Conservation (phyloP, 106 monocot species). For the Allium sativum region DNA sequence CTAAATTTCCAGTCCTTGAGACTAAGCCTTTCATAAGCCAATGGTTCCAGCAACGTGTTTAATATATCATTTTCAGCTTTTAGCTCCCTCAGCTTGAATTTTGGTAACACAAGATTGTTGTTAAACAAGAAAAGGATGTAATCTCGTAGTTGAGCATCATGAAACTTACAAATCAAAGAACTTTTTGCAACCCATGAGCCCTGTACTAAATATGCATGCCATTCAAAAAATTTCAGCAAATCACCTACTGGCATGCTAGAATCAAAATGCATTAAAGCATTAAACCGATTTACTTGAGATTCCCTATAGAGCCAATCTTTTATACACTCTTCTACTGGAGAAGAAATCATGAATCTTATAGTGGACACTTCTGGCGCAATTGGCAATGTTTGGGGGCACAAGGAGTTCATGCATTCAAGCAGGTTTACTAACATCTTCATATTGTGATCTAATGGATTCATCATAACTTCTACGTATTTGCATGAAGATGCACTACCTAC, state of each 20-base stretch:
- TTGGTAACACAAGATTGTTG: constrained; percentile 22
- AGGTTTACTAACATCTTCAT: neutral
- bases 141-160: constrained; percentile 33
- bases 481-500: neutral
- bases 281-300: constrained; percentile 48
- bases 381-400: constrained; percentile 1
- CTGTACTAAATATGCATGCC: constrained; percentile 58
- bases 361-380: neutral
- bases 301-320: constrained; percentile 50
- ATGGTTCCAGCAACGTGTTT: constrained; percentile 22
- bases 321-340: constrained; percentile 56
- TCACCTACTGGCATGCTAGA: constrained; percentile 21
- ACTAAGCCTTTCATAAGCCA: constrained; percentile 36
- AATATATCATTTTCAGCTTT: constrained; percentile 2
- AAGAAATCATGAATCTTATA: constrained; percentile 20
- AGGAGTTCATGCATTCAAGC: constrained; percentile 3
- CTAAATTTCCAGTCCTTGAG: constrained; percentile 63
- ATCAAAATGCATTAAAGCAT: constrained; percentile 60
- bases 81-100: constrained; percentile 13
- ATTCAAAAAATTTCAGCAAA: constrained; percentile 34
- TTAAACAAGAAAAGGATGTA: constrained; percentile 53
- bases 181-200: constrained; percentile 85
- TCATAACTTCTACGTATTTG: neutral
- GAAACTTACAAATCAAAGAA: constrained; percentile 31
- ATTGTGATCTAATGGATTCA: neutral